These are phyloP conservation scores for Pittosporum tobira DNA, from an alignment of 129 eudicot species.

Conservation along the genomic window DNA sequence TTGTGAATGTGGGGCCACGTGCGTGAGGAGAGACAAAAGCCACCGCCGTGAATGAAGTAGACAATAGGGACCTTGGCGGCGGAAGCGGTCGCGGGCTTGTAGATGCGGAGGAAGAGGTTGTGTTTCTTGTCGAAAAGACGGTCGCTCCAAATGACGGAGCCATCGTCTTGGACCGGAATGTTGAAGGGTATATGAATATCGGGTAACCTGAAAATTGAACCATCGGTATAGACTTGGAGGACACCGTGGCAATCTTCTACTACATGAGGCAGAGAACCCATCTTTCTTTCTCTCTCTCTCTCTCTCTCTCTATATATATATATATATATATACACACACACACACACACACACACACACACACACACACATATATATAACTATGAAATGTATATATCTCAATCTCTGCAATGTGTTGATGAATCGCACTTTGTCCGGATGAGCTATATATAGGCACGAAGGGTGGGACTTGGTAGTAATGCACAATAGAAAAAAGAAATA, in stretches of 20 bases:
- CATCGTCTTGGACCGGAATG: conserved; percentile 37
- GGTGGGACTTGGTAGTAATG: too few species aligned
- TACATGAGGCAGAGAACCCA: conserved; percentile 54
- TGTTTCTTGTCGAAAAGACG: conserved; percentile 31
- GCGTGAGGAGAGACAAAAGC: conserved; percentile 68
- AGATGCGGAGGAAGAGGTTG: conserved; percentile 59
- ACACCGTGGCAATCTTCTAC: conserved; percentile 76
- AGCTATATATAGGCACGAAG: too few species aligned
- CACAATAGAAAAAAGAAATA: too few species aligned
- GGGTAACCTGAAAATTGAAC: conserved; percentile 39
- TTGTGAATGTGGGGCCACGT: conserved; percentile 70
- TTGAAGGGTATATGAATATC: conserved; percentile 22
- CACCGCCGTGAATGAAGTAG: conserved; percentile 74
- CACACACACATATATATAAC: background rate
- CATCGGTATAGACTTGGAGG: conserved; percentile 62
- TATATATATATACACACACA: conserved; percentile 1
- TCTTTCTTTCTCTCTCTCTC: conserved; percentile 2
- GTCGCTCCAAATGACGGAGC: conserved; percentile 57
- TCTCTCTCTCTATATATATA: too few species aligned
- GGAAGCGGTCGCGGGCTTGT: conserved; percentile 33
- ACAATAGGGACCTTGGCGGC: conserved; percentile 40
- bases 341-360: background rate
- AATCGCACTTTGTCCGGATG: too few species aligned
- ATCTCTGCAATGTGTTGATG: too few species aligned
- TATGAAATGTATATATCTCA: background rate